phyloP scores from a whole-genome alignment of 768 basidiomycete species.

The Candolleomyces eurysporus region DNA sequence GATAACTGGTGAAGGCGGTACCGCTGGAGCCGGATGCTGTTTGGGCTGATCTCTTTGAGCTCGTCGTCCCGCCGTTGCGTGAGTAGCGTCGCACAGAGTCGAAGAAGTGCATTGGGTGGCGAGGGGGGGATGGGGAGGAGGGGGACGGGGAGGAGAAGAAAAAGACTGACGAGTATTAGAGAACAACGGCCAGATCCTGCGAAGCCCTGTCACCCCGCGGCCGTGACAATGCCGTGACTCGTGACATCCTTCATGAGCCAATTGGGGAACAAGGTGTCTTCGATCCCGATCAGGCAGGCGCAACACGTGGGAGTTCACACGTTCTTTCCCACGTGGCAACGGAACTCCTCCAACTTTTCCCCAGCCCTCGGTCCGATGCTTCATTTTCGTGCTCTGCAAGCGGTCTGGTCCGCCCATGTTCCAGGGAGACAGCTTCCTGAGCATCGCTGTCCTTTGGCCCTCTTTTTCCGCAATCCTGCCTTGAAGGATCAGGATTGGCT shows the following conservation, averaged over 20 bases:
- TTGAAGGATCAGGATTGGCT: not conserved
- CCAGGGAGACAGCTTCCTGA: too few species aligned
- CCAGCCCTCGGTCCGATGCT: not conserved
- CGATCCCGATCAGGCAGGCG: constrained; percentile 9
- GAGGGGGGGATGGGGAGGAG: constrained; percentile 6
- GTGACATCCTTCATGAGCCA: constrained; percentile 8
- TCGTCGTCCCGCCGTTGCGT: constrained; percentile 14
- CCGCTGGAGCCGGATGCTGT: constrained; percentile 8
- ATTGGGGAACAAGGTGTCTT: constrained; percentile 24
- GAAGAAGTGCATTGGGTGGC: constrained; percentile 20
- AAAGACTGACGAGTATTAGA: too few species aligned
- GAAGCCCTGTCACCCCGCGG: not conserved
- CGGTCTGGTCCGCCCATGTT: not conserved
- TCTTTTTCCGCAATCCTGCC: not conserved
- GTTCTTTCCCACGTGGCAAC: constrained; percentile 26
- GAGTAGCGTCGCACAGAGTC: constrained; percentile 13
- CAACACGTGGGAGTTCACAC: constrained; percentile 26
- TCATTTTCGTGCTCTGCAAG: not conserved
- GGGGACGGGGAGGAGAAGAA: not conserved
- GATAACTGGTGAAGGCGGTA: constrained; percentile 11
- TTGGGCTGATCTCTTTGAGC: constrained; percentile 10
- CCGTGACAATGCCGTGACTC: not conserved
- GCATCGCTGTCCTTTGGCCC: not conserved
- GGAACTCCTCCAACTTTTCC: constrained; percentile 16
- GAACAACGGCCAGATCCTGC: too few species aligned